Percentiles rank a stretch among this genome's conserved stretches.
These are phyloP conservation scores for Bremia lactucae DNA, from an alignment of 352 stramenopile species.

Conservation along the genomic window DNA sequence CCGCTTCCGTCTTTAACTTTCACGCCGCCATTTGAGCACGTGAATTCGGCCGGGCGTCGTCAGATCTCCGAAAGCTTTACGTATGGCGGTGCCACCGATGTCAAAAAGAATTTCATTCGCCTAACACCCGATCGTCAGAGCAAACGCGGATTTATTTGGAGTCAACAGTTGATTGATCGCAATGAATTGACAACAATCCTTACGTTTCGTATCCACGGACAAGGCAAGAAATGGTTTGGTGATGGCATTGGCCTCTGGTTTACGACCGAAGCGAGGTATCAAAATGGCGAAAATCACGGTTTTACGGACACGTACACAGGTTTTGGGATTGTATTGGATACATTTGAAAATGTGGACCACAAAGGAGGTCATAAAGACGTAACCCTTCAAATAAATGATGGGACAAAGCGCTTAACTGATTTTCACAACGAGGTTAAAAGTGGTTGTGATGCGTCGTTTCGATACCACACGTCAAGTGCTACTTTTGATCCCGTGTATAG, in stretches of 20 bases:
- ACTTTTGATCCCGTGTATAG: constrained; percentile 66
- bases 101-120: constrained; percentile 79
- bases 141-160: constrained; percentile 72
- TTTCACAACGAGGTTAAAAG: constrained; percentile 65
- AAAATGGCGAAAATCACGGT: constrained; percentile 62
- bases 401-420: constrained; percentile 51
- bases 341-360: constrained; percentile 74
- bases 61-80: constrained; percentile 46
- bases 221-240: constrained; percentile 70
- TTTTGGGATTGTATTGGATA: constrained; percentile 67
- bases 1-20: constrained; percentile 41
- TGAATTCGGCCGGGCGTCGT: constrained; percentile 40
- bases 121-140: constrained; percentile 72
- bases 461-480: constrained; percentile 60
- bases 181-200: constrained; percentile 52
- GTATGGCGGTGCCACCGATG: constrained; percentile 48
- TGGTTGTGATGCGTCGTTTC: constrained; percentile 66
- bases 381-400: constrained; percentile 69
- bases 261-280: constrained; percentile 39
- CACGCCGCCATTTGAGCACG: constrained; percentile 46
- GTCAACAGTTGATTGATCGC: constrained; percentile 26
- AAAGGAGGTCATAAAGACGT: constrained; percentile 72
- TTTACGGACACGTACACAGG: constrained; percentile 63
- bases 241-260: constrained; percentile 71
- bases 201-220: constrained; percentile 66